Conservation (phyloP, 2,329 filamentous ascomycete species). For the Capronia coronata region DNA sequence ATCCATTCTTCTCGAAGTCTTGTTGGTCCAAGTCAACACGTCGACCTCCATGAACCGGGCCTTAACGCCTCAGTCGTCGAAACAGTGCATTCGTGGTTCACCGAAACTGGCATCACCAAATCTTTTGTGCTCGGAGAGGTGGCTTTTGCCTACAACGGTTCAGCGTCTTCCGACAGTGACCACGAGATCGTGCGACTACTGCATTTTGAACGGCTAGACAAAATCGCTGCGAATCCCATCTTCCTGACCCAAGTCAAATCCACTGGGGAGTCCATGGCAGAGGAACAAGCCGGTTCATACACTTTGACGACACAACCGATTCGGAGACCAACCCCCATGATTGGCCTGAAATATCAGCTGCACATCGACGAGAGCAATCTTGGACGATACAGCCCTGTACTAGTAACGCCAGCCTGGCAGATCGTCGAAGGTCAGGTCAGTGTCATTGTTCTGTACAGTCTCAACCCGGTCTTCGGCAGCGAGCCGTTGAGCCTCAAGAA, state of each 20-base stretch:
- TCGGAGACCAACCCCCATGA: constrained; percentile 55
- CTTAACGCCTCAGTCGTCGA: constrained; percentile 87
- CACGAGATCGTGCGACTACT: constrained; percentile 70
- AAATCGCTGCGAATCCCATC: constrained; percentile 86
- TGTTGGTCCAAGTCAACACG: constrained; percentile 65
- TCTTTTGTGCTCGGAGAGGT: constrained; percentile 80
- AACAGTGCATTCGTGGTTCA: constrained; percentile 78
- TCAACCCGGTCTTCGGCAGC: constrained; percentile 62
- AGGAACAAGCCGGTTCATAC: constrained; percentile 68
- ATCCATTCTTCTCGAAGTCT: constrained; percentile 76
- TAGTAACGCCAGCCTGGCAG: constrained; percentile 73
- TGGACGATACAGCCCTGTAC: constrained; percentile 61
- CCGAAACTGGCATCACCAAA: constrained; percentile 63
- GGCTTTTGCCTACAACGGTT: constrained; percentile 70
- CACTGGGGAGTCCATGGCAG: constrained; percentile 20
- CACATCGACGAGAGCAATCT: constrained; percentile 58
- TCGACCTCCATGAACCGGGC: constrained; percentile 71
- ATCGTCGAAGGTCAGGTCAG: constrained; percentile 78
- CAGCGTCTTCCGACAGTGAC: constrained; percentile 39
- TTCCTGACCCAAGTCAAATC: constrained; percentile 57
- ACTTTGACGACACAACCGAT: constrained; percentile 66
- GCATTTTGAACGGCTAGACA: constrained; percentile 81
- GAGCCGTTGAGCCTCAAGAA: constrained; percentile 58
- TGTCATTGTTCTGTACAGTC: constrained; percentile 72
- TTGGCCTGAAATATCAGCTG: constrained; percentile 89